Evolutionary conservation across 306 rosid species (phyloP).

Genomic region (Pyrus betulifolia): DNA sequence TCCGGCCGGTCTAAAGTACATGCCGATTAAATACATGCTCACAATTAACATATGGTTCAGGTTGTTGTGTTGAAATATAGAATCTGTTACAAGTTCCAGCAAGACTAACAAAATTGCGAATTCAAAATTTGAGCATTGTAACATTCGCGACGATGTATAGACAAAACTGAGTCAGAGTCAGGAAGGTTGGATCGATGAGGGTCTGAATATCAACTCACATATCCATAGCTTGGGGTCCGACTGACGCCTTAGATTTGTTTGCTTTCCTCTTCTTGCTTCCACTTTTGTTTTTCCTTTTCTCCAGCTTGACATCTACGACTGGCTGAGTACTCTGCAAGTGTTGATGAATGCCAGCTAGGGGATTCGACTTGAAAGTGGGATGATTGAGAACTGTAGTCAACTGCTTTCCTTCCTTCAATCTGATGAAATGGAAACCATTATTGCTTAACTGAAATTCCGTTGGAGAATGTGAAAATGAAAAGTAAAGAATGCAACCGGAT

Average conservation of each 20-base stretch:
- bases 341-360: conserved; percentile 47
- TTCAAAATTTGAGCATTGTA: conserved; percentile 10
- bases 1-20: neutral
- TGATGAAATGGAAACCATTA: conserved; percentile 19
- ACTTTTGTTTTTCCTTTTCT: conserved; percentile 43
- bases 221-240: conserved; percentile 42
- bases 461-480: neutral
- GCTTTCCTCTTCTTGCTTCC: conserved; percentile 55
- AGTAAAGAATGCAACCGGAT: neutral
- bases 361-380: conserved; percentile 49
- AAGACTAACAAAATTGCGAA: neutral
- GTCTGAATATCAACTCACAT: neutral
- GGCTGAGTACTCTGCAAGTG: conserved; percentile 63
- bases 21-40: neutral
- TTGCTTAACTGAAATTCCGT: neutral
- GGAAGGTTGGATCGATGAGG: neutral
- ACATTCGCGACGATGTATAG: neutral
- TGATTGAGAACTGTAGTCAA: conserved; percentile 45
- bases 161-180: conserved; percentile 9
- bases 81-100: neutral
- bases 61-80: neutral
- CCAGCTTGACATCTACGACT: conserved; percentile 40
- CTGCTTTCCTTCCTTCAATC: conserved; percentile 60
- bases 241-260: conserved; percentile 39
- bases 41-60: neutral